Evolutionary conservation across 2,329 filamentous ascomycete species (phyloP).

Genomic region (Colletotrichum euphorbiae): DNA sequence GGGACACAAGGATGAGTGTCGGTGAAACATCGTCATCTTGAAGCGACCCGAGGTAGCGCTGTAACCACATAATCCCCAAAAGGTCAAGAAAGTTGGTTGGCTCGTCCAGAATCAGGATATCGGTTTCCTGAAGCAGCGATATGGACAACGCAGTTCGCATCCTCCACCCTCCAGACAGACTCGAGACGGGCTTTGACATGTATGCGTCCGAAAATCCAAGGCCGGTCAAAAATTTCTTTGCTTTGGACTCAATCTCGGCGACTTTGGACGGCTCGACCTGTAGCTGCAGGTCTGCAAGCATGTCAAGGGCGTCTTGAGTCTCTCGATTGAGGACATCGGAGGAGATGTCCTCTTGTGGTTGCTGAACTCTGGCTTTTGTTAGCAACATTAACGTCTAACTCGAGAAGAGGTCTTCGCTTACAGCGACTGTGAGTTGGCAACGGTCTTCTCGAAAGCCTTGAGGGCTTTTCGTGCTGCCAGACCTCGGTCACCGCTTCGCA

Average conservation of each 20-base stretch:
- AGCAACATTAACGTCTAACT: neutral
- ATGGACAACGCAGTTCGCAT: slow-evolving; percentile 76
- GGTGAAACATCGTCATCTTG: slow-evolving; percentile 64
- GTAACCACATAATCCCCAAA: slow-evolving; percentile 86
- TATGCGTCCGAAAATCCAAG: slow-evolving; percentile 76
- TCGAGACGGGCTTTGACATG: slow-evolving; percentile 69
- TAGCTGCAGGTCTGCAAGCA: slow-evolving; percentile 76
- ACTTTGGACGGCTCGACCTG: slow-evolving; percentile 75
- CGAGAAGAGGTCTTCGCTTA: slow-evolving; percentile 48
- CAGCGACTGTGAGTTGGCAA: slow-evolving; percentile 67
- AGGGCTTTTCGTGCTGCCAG: slow-evolving; percentile 81
- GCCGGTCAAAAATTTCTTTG: slow-evolving; percentile 74
- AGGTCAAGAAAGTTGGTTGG: slow-evolving; percentile 90
- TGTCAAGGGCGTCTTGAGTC: slow-evolving; percentile 75
- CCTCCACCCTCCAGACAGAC: slow-evolving; percentile 81
- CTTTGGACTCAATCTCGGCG: slow-evolving; percentile 72
- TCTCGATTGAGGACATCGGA: slow-evolving; percentile 69
- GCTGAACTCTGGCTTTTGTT: slow-evolving; percentile 53
- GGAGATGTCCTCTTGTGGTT: slow-evolving; percentile 68
- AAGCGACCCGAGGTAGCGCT: slow-evolving; percentile 74
- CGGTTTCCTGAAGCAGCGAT: slow-evolving; percentile 77
- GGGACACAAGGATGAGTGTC: slow-evolving; percentile 83
- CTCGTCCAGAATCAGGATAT: slow-evolving; percentile 86
- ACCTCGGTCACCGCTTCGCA: slow-evolving; percentile 81
- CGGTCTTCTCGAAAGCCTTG: slow-evolving; percentile 74